Evolutionary conservation across 176 grass and related monocot species (phyloP).

Genomic region (Aegilops umbellulata): DNA sequence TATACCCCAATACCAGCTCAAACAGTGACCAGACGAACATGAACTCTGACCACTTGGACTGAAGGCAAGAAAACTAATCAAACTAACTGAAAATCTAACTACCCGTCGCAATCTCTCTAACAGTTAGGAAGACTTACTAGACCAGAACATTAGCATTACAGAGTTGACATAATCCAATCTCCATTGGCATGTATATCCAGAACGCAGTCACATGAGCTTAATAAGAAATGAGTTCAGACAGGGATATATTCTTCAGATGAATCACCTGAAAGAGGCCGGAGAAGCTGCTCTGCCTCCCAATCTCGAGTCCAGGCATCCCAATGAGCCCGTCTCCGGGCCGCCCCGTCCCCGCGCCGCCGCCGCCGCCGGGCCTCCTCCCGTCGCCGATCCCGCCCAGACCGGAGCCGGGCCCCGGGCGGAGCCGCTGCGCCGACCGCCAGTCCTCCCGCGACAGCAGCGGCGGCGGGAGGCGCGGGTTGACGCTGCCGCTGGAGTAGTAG

Average conservation of each 20-base stretch:
- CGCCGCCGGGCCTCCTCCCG: constrained; percentile 33
- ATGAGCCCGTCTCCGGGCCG: constrained; percentile 29
- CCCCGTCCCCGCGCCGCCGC: not conserved
- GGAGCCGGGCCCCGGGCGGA: constrained; percentile 8
- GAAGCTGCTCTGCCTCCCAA: constrained; percentile 50
- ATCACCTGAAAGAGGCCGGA: constrained; percentile 66
- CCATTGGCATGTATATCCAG: not conserved
- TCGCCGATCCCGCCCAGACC: constrained; percentile 56
- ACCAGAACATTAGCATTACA: not conserved
- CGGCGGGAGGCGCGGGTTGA: constrained; percentile 76
- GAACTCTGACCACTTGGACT: not conserved
- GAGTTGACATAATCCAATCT: not conserved
- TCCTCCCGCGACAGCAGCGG: constrained; percentile 69
- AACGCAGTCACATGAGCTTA: not conserved
- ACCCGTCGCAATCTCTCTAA: too few species aligned
- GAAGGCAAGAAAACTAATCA: too few species aligned
- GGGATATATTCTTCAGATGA: not conserved
- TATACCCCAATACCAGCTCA: not conserved
- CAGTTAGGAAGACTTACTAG: too few species aligned
- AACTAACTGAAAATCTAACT: not conserved
- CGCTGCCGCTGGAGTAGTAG: constrained; percentile 66
- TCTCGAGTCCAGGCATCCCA: constrained; percentile 46
- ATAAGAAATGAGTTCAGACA: not conserved
- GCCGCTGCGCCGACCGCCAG: constrained; percentile 57
- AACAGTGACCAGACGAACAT: not conserved